These are phyloP conservation scores for Asterophora lycoperdoides DNA, from an alignment of 768 basidiomycete genomes.

Conservation along the genomic window DNA sequence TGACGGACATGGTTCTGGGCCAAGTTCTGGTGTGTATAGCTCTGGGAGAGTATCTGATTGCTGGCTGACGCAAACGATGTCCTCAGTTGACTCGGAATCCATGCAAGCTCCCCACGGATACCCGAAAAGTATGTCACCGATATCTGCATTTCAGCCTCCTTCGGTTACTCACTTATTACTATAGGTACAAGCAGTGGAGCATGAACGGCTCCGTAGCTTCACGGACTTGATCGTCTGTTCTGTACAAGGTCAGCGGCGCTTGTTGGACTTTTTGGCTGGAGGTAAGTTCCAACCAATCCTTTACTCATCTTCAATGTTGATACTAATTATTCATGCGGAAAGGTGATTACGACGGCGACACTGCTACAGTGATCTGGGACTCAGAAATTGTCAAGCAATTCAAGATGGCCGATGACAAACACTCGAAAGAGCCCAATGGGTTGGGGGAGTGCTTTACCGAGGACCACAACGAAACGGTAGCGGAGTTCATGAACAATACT, in stretches of 20 bases:
- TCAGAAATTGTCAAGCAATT: slow-evolving; percentile 52
- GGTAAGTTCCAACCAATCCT: slow-evolving; percentile 32
- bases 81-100: slow-evolving; percentile 56
- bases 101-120: slow-evolving; percentile 68
- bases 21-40: slow-evolving; percentile 44
- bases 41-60: too few species aligned
- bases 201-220: slow-evolving; percentile 42
- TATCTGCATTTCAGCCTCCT: background rate
- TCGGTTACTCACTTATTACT: background rate
- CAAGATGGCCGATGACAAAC: slow-evolving; percentile 44
- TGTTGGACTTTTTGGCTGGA: slow-evolving; percentile 61
- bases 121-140: slow-evolving; percentile 46
- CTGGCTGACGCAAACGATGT: background rate
- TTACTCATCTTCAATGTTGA: background rate
- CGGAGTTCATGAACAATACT: slow-evolving; percentile 34
- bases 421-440: slow-evolving; percentile 44
- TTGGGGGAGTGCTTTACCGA: slow-evolving; percentile 38
- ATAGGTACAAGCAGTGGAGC: slow-evolving; percentile 55
- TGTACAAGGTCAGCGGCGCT: slow-evolving; percentile 47
- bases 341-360: slow-evolving; percentile 74
- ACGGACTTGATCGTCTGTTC: slow-evolving; percentile 58
- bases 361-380: slow-evolving; percentile 54
- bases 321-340: slow-evolving; percentile 14
- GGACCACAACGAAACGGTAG: slow-evolving; percentile 38
- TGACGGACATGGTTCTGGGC: slow-evolving; percentile 48